These are phyloP conservation scores for Thermothielavioides terrestris DNA, from an alignment of 495 filamentous ascomycete species.

Conservation along the genomic window DNA sequence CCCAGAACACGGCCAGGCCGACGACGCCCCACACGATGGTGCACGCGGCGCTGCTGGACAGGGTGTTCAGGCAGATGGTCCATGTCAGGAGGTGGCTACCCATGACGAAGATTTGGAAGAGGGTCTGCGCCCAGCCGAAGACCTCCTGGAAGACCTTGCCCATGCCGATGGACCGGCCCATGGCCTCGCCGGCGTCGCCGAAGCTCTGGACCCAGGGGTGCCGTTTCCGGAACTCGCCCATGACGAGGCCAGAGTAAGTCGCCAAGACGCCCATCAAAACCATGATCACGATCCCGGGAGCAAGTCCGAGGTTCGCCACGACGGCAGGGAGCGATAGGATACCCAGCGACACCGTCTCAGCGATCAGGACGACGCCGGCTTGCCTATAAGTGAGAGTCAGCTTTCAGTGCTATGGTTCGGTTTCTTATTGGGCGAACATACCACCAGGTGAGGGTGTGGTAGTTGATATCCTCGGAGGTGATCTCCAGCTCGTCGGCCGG, in stretches of 20 bases:
- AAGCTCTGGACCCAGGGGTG: slow-evolving; percentile 13
- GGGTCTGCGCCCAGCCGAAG: slow-evolving; percentile 16
- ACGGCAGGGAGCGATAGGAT: slow-evolving; percentile 16
- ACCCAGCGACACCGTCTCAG: slow-evolving; percentile 16
- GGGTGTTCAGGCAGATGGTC: slow-evolving; percentile 18
- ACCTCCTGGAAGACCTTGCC: slow-evolving; percentile 12
- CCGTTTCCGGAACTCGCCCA: slow-evolving; percentile 15
- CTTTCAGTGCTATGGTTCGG: not conserved
- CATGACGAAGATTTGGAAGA: slow-evolving; percentile 18
- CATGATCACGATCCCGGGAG: slow-evolving; percentile 8
- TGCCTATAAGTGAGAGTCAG: slow-evolving; percentile 10
- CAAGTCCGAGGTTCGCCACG: slow-evolving; percentile 11
- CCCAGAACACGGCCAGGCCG: slow-evolving; percentile 12
- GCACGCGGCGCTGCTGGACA: slow-evolving; percentile 10
- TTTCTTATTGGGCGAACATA: not conserved
- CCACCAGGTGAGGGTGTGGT: slow-evolving; percentile 16
- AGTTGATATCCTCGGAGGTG: slow-evolving; percentile 9
- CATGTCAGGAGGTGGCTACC: slow-evolving; percentile 16
- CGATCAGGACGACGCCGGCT: slow-evolving; percentile 15
- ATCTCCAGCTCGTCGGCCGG: not conserved
- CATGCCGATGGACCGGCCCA: slow-evolving; percentile 14
- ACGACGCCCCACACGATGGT: slow-evolving; percentile 18
- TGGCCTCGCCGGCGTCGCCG: slow-evolving; percentile 14
- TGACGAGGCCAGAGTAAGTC: slow-evolving; percentile 14
- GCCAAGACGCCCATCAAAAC: slow-evolving; percentile 10